Base-by-base conservation (phyloP, 345 rosid species). In the Hibiscus trionum region DNA sequence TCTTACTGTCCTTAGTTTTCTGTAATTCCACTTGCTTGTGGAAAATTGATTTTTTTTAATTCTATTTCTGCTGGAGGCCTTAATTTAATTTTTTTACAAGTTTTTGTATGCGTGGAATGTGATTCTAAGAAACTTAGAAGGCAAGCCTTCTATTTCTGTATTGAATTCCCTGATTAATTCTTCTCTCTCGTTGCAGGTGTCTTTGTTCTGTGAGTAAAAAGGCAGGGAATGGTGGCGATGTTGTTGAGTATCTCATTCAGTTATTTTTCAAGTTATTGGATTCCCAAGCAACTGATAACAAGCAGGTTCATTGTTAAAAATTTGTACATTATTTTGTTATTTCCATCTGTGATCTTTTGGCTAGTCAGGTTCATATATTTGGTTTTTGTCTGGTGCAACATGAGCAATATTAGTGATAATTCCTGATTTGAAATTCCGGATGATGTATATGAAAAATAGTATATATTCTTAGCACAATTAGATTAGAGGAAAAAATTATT, bases 261-360 rank as follows among this genome's bases (percentile, higher is more conserved):
- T 84, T 95, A 71, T 95, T 95, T 80, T 89, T 89, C 77, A 95
- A 89, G 77, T 85, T 89, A 65, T 80, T 95, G 75, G 99, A 93
- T 80, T 80, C 83, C 70, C 94, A 82, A 61, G 88, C 84, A 59
- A 75, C 82, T 64, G 91, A 88, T 74, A 90, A 84, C 85, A 87
- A 83, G 81, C 98, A 95, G 98, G 99, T 95, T 78, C 73, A 84
- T 81, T 75, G 75, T 67, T 53, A 58, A 19, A 52, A 73, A 61
- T 60, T 27, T 52, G 19, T 56, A 55, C 29, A 55, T 39, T 9
- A 67, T 57, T 33, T 56, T 58, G 47, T 59, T 66, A 17, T 39
- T 10, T 33, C 14, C 66, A 31, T 42, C 11, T 21, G 55, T 53
- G 42, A 44, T 44, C 47, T 21, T 37, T 14, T 67, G 47, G 35